These are phyloP conservation scores for Diaporthe capsici DNA, from an alignment of 2,329 filamentous ascomycete species.

Conservation along the genomic window DNA sequence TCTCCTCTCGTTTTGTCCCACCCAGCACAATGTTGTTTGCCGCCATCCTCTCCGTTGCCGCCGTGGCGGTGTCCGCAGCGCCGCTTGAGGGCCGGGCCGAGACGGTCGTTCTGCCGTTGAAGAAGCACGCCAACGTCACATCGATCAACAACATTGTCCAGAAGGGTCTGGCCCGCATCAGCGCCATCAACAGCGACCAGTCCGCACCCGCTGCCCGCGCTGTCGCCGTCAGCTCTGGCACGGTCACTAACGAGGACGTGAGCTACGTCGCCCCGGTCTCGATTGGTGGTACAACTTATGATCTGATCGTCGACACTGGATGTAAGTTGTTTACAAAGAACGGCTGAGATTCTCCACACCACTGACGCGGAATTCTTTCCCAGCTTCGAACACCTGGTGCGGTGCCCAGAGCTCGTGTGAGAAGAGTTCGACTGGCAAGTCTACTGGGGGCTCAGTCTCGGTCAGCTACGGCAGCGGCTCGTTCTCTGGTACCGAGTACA, in stretches of 20 bases:
- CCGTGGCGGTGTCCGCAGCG: constrained; percentile 45
- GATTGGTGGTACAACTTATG: constrained; percentile 46
- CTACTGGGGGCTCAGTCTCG: constrained; percentile 45
- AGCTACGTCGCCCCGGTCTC: constrained; percentile 47
- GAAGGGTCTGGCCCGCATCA: constrained; percentile 46
- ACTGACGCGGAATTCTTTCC: background rate
- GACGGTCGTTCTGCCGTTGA: constrained; percentile 45
- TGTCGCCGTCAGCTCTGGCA: constrained; percentile 44
- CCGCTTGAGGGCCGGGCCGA: constrained; percentile 45
- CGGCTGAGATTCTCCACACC: background rate
- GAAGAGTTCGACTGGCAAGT: constrained; percentile 31
- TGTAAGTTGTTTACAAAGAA: constrained; percentile 40
- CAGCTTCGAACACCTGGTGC: constrained; percentile 46
- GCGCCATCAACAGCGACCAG: constrained; percentile 44
- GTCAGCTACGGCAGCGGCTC: constrained; percentile 48
- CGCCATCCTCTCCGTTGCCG: constrained; percentile 37
- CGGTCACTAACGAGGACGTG: constrained; percentile 48
- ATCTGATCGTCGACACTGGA: constrained; percentile 50
- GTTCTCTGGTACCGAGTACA: constrained; percentile 48
- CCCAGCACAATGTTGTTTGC: constrained; percentile 28
- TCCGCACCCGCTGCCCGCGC: constrained; percentile 18
- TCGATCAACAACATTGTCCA: constrained; percentile 46
- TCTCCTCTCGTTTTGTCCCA: background rate
- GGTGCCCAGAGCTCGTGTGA: constrained; percentile 28
- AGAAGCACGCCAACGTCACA: constrained; percentile 44